These are phyloP conservation scores for Magnolia kwangsiensis DNA, from an alignment of 164 flowering plant genomes.

Conservation along the genomic window DNA sequence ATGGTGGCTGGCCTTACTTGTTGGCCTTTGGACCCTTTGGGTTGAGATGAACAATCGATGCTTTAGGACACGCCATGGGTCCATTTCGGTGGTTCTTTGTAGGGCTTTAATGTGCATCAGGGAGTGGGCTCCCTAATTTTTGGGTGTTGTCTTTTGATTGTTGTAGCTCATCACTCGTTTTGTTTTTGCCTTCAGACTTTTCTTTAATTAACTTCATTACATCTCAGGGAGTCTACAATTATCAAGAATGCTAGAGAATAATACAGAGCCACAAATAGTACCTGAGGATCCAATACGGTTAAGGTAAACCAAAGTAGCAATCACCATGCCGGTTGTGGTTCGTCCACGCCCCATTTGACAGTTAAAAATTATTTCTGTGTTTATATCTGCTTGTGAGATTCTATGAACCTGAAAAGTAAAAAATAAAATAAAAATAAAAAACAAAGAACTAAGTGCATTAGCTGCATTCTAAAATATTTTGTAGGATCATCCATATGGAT, in stretches of 20 bases:
- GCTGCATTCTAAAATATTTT: not conserved
- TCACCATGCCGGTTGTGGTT: conserved; percentile 97
- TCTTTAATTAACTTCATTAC: no score
- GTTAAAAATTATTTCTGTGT: conserved; percentile 78
- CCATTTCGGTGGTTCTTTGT: no score
- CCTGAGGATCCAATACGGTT: conserved; percentile 88
- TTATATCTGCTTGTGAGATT: conserved; percentile 67
- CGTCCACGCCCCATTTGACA: conserved; percentile 99
- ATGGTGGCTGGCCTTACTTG: no score
- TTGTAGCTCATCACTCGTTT: no score
- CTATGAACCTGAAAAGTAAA: conserved; percentile 53
- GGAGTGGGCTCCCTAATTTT: no score
- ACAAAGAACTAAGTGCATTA: not conserved
- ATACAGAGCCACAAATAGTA: conserved; percentile 26
- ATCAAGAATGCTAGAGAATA: not conserved
- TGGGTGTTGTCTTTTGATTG: no score
- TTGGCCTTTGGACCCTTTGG: no score
- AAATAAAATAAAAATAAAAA: not conserved
- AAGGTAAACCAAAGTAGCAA: conserved; percentile 84
- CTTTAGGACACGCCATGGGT: no score
- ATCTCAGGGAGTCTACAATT: not conserved
- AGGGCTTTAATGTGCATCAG: no score
- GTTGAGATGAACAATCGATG: no score
- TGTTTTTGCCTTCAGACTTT: no score
- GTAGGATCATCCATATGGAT: not conserved